Evolutionary conservation across 495 filamentous ascomycete genomes (phyloP).

Genomic region (Terfezia claveryi): DNA sequence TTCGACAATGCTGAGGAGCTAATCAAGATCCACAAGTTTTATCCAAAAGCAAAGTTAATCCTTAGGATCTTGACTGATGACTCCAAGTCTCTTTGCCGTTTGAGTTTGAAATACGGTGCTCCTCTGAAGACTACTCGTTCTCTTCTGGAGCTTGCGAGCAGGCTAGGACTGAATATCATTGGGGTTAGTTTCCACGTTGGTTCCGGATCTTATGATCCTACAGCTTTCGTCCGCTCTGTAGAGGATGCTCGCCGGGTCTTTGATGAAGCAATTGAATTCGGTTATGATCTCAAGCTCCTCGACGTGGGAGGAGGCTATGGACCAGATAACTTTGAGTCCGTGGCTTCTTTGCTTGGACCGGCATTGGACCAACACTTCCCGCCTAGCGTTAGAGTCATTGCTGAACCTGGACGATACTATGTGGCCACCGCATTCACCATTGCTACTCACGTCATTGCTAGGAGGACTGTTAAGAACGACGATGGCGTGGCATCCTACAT

Average conservation of each 20-base stretch:
- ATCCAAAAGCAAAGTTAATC: constrained; percentile 71
- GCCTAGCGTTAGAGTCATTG: constrained; percentile 61
- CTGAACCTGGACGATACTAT: constrained; percentile 90
- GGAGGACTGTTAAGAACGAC: constrained; percentile 54
- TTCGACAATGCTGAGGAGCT: constrained; percentile 97
- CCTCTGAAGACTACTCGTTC: constrained; percentile 56
- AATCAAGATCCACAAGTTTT: constrained; percentile 85
- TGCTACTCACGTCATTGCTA: constrained; percentile 87
- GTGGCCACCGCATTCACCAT: constrained; percentile 82
- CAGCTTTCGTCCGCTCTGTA: constrained; percentile 72
- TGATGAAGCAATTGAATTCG: constrained; percentile 56
- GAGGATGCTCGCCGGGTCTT: constrained; percentile 75
- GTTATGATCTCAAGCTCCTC: constrained; percentile 62
- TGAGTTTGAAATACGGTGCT: constrained; percentile 94
- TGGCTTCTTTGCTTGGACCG: constrained; percentile 56
- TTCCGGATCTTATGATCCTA: constrained; percentile 77
- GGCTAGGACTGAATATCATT: constrained; percentile 83
- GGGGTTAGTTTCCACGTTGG: constrained; percentile 97
- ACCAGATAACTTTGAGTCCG: constrained; percentile 69
- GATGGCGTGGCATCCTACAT: constrained; percentile 51
- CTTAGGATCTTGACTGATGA: constrained; percentile 92
- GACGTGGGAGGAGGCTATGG: constrained; percentile 91
- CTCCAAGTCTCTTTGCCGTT: constrained; percentile 72
- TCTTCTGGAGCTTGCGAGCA: constrained; percentile 59
- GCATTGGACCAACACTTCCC: constrained; percentile 80